Evolutionary conservation across 805 yeast species (phyloP), one percentile per base, ranked within the genome.

Genomic region (Saturnispora sekii): DNA sequence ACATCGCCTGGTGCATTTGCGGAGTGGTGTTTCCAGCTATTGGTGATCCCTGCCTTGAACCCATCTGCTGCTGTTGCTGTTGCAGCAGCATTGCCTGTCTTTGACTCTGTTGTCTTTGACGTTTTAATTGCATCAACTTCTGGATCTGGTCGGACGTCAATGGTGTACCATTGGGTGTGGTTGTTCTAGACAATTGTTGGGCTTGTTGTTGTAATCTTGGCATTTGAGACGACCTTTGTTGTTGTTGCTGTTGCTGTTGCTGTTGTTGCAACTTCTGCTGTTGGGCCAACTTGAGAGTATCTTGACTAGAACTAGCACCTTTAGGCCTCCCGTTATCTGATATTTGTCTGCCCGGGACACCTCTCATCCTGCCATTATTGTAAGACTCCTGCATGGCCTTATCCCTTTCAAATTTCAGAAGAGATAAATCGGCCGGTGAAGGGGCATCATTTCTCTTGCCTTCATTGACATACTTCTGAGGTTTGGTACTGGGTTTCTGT

Each of bases 371-470:
- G 21, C 53, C 49, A 41, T 50, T 56, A 15, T 46, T 63, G 60
- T 76, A 77, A 2, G 81, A 84, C 52, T 86, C 94, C 51, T 88
- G 87, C 15, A 84, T 73, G 0, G 93, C 81, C 60, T 80, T 81
- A 56, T 90, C 97, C 47, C 95, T 72, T 51, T 90, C 96, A 52
- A 69, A 77, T 61, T 90, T 90, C 66, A 93, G 65, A 49, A 76
- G 76, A 0, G 96, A 77, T 57, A 90, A 72, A 56, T 89, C 96
- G 10, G 82, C 78, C 0, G 97, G 97, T 0, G 94, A 76, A 9
- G 85, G 84, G 2, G 84, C 76, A 49, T 76, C 77, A 46, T 66
- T 59, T 38, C 57, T 48, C 41, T 54, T 60, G 4, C 54, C 54
- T 18, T 60, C 65, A 26, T 38, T 44, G n/a, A 51, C 53, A 9